These are phyloP conservation scores for Cocos nucifera DNA, from an alignment of 176 grass and related monocot species.

Conservation along the genomic window DNA sequence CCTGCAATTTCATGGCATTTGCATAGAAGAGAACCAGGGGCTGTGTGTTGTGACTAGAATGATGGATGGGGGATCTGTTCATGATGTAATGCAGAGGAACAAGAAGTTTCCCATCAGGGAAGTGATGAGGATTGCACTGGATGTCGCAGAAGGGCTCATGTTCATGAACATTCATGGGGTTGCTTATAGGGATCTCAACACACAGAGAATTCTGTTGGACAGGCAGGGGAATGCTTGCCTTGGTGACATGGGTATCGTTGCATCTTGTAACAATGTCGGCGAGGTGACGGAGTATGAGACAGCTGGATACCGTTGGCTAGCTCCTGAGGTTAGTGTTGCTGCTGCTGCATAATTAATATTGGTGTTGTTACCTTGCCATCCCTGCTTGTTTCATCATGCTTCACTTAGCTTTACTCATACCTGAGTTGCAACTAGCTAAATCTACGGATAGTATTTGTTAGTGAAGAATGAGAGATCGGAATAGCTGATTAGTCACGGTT, in stretches of 20 bases:
- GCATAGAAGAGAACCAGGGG: slow-evolving; percentile 68
- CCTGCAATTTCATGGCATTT: slow-evolving; percentile 85
- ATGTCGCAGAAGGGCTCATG: slow-evolving; percentile 66
- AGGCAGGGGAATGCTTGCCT: slow-evolving; percentile 80
- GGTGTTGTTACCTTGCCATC: neutral
- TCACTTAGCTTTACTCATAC: too few species aligned
- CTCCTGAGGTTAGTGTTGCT: slow-evolving; percentile 71
- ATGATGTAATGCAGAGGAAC: slow-evolving; percentile 65
- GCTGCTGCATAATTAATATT: too few species aligned
- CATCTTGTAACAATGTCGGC: slow-evolving; percentile 78
- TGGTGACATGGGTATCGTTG: slow-evolving; percentile 91
- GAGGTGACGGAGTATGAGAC: slow-evolving; percentile 97
- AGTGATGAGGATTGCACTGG: slow-evolving; percentile 55
- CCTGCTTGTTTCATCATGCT: neutral
- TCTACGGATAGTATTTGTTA: too few species aligned
- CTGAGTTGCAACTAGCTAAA: too few species aligned
- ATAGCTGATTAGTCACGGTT: too few species aligned
- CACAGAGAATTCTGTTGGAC: slow-evolving; percentile 71
- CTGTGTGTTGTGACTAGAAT: slow-evolving; percentile 78
- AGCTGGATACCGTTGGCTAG: slow-evolving; percentile 84
- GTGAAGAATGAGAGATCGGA: too few species aligned
- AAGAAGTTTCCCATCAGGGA: slow-evolving; percentile 57
- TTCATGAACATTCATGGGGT: slow-evolving; percentile 93
- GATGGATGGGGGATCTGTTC: slow-evolving; percentile 88
- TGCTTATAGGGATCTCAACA: slow-evolving; percentile 76